These are phyloP conservation scores for Cercospora janseana DNA, from an alignment of 2,329 filamentous ascomycete genomes.

Conservation along the genomic window DNA sequence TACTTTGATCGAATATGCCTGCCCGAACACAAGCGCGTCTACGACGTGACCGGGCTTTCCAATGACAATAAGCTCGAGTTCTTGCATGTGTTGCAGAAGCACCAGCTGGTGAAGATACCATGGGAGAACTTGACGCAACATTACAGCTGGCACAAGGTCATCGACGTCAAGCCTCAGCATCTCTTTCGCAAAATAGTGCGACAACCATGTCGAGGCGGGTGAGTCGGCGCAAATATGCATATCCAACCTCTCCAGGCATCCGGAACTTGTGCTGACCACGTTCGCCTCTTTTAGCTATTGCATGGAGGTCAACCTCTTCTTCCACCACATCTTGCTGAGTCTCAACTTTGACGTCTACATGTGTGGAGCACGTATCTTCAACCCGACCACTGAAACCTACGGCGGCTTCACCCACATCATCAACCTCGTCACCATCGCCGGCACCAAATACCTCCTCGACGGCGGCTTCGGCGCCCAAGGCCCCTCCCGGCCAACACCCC, in stretches of 20 bases:
- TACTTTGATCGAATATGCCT: constrained; percentile 35
- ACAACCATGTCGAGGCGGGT: constrained; percentile 50
- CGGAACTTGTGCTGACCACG: not conserved
- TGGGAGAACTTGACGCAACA: constrained; percentile 60
- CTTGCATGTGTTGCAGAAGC: constrained; percentile 31
- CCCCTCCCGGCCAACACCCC: constrained; percentile 40
- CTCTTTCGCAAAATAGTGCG: constrained; percentile 55
- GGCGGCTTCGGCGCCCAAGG: constrained; percentile 44
- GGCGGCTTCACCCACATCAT: constrained; percentile 44
- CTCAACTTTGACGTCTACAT: constrained; percentile 50
- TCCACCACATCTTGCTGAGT: constrained; percentile 52
- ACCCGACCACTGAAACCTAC: constrained; percentile 13
- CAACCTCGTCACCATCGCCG: constrained; percentile 40
- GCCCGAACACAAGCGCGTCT: constrained; percentile 23
- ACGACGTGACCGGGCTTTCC: constrained; percentile 22
- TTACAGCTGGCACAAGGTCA: constrained; percentile 49
- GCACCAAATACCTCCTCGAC: constrained; percentile 38
- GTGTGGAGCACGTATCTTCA: constrained; percentile 42
- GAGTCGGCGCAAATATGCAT: not conserved
- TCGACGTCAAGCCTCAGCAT: constrained; percentile 50
- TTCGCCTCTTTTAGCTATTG: constrained; percentile 33
- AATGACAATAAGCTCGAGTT: constrained; percentile 25
- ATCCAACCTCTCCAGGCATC: too few species aligned
- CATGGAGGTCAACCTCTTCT: constrained; percentile 59
- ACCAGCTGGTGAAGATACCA: constrained; percentile 51